Conservation (phyloP, 164 flowering plant species). For the Piper longum region DNA sequence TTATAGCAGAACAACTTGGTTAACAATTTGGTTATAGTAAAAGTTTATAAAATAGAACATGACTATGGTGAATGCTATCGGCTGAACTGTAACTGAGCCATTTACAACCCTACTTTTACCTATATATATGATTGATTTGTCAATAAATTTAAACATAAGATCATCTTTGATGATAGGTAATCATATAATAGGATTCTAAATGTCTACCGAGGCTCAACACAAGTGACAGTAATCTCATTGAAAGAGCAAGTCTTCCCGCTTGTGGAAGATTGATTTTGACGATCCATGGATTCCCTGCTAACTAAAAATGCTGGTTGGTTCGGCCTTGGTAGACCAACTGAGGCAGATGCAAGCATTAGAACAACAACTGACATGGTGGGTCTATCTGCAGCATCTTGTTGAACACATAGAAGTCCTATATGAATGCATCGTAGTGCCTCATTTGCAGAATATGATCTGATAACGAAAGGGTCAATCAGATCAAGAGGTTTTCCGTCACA, state of each 20-base stretch:
- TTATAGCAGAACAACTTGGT: too few species aligned
- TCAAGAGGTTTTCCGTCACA: constrained; percentile 11
- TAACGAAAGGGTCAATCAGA: constrained; percentile 1
- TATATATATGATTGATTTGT: too few species aligned
- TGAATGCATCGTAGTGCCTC: constrained; percentile 5
- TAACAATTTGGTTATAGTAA: too few species aligned
- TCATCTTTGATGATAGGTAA: too few species aligned
- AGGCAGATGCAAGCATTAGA: constrained; percentile 3
- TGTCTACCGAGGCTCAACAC: background rate
- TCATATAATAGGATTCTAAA: too few species aligned
- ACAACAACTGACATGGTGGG: constrained; percentile 8
- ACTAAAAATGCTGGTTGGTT: constrained; percentile 2
- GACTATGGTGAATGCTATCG: too few species aligned
- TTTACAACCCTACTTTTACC: too few species aligned
- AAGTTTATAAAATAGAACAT: too few species aligned
- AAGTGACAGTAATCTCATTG: background rate
- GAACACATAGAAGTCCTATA: constrained; percentile 7
- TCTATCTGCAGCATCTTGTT: constrained; percentile 5
- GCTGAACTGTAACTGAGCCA: too few species aligned
- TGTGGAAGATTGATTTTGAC: background rate
- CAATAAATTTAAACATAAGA: too few species aligned
- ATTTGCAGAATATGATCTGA: background rate
- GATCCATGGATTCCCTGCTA: background rate
- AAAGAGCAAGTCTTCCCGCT: background rate
- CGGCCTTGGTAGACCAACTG: constrained; percentile 1